phyloP scores from a whole-genome alignment of 1,284 basidiomycete genomes.

The Sphagnurus paluster region DNA sequence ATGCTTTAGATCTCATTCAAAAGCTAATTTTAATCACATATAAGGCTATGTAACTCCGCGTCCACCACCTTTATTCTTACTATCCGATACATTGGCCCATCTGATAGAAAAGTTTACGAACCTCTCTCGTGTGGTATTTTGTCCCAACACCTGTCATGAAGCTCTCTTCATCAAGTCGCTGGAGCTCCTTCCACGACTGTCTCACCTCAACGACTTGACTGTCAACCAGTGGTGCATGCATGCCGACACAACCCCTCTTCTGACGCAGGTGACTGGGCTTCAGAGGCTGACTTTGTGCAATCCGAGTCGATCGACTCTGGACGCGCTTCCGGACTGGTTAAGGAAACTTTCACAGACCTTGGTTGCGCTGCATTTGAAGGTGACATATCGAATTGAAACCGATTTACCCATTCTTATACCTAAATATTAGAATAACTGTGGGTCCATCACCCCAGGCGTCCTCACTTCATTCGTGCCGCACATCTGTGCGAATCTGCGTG shows the following conservation, averaged over 20 bases:
- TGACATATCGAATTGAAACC: constrained; percentile 14
- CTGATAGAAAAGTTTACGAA: constrained; percentile 40
- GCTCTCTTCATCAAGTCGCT: constrained; percentile 37
- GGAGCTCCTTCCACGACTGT: constrained; percentile 24
- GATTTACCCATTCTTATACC: not conserved
- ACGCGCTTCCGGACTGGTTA: constrained; percentile 48
- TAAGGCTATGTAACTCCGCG: constrained; percentile 40
- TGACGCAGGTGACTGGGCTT: constrained; percentile 35
- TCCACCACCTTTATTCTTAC: constrained; percentile 33
- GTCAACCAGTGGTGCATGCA: constrained; percentile 42
- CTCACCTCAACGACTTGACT: constrained; percentile 32
- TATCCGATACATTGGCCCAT: constrained; percentile 30
- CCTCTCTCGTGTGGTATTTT: constrained; percentile 37
- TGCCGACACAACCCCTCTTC: constrained; percentile 30
- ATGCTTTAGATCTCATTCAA: not conserved
- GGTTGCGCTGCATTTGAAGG: constrained; percentile 40
- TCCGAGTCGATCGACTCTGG: constrained; percentile 44
- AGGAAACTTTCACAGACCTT: constrained; percentile 33
- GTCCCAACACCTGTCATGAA: constrained; percentile 37
- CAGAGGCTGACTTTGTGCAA: constrained; percentile 38
- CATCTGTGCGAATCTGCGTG: constrained; percentile 29
- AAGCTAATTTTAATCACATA: constrained; percentile 3
- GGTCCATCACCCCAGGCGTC: constrained; percentile 58
- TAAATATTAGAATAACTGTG: constrained; percentile 47
- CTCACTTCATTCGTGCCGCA: constrained; percentile 41